Evolutionary conservation across 2,329 filamentous ascomycete species (phyloP).

Genomic region (Arthrobotrys iridis): DNA sequence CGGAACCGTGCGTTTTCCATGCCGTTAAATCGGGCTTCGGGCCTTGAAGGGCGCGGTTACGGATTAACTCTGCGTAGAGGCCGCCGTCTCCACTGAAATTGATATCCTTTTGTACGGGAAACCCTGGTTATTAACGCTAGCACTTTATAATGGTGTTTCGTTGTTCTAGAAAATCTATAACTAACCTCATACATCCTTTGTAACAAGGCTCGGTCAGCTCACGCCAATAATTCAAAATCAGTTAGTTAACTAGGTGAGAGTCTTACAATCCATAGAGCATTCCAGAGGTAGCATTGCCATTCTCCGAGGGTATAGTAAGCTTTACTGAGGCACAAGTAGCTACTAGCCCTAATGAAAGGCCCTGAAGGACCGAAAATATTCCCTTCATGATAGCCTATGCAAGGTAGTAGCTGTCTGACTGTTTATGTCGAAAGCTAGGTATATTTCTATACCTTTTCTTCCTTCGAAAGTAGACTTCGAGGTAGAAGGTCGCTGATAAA

Average conservation of each 20-base stretch:
- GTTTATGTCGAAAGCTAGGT: too few relatives aligned
- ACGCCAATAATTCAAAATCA: not conserved
- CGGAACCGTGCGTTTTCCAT: slow-evolving; percentile 64
- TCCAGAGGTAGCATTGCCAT: slow-evolving; percentile 31
- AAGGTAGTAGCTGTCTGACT: too few relatives aligned
- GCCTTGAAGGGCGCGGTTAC: slow-evolving; percentile 76
- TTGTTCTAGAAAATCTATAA: not conserved
- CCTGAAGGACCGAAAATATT: not conserved
- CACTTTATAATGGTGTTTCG: not conserved
- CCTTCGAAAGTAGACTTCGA: too few relatives aligned
- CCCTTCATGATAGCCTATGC: slow-evolving; percentile 2
- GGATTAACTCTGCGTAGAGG: slow-evolving; percentile 76
- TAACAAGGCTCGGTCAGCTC: not conserved
- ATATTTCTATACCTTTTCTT: too few relatives aligned
- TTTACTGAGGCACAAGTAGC: slow-evolving; percentile 1
- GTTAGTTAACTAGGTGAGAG: not conserved
- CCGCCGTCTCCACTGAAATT: slow-evolving; percentile 77
- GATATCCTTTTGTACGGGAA: slow-evolving; percentile 66
- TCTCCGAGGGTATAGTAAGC: slow-evolving; percentile 28
- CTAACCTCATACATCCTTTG: slow-evolving; percentile 60
- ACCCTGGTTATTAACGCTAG: not conserved
- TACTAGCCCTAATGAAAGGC: slow-evolving; percentile 1
- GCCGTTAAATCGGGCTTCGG: slow-evolving; percentile 62
- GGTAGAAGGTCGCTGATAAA: too few relatives aligned
- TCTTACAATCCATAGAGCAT: slow-evolving; percentile 35